These are phyloP conservation scores for Russula compacta DNA, from an alignment of 768 basidiomycete species.

Conservation along the genomic window DNA sequence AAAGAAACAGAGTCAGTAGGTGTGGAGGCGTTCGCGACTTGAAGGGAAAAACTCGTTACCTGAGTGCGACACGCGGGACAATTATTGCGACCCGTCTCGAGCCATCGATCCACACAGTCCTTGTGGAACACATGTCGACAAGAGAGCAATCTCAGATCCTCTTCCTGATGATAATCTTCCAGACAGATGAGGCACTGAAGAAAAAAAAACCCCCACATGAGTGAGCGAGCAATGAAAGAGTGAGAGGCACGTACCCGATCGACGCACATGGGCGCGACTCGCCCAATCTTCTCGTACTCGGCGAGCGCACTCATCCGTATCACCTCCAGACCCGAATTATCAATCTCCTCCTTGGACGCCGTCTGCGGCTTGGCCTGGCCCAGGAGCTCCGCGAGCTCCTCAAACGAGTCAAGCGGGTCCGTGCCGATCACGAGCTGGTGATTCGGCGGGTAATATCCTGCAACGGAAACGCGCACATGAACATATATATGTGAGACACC, in stretches of 20 bases:
- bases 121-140: slow-evolving; percentile 92
- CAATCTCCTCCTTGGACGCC: slow-evolving; percentile 76
- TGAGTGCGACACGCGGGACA: slow-evolving; percentile 86
- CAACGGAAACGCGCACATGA: no score
- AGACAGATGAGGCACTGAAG: slow-evolving; percentile 73
- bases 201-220: not conserved
- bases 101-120: slow-evolving; percentile 58
- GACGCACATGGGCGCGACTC: slow-evolving; percentile 54
- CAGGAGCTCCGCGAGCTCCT: slow-evolving; percentile 76
- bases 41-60: slow-evolving; percentile 30
- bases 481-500: no score
- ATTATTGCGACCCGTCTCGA: slow-evolving; percentile 59
- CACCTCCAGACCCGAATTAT: slow-evolving; percentile 70
- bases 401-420: slow-evolving; percentile 67
- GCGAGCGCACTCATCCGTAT: slow-evolving; percentile 40
- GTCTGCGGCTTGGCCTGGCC: slow-evolving; percentile 80
- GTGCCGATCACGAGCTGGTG: slow-evolving; percentile 82
- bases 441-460: slow-evolving; percentile 87
- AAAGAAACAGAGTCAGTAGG: not conserved
- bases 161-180: slow-evolving; percentile 72
- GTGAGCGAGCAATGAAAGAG: no score
- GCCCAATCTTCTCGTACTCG: slow-evolving; percentile 37
- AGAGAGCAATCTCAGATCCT: slow-evolving; percentile 68
- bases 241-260: slow-evolving; percentile 52
- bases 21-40: not conserved